Conservation (phyloP, 495 filamentous ascomycete genomes). For the Apiosordaria backusii region DNA sequence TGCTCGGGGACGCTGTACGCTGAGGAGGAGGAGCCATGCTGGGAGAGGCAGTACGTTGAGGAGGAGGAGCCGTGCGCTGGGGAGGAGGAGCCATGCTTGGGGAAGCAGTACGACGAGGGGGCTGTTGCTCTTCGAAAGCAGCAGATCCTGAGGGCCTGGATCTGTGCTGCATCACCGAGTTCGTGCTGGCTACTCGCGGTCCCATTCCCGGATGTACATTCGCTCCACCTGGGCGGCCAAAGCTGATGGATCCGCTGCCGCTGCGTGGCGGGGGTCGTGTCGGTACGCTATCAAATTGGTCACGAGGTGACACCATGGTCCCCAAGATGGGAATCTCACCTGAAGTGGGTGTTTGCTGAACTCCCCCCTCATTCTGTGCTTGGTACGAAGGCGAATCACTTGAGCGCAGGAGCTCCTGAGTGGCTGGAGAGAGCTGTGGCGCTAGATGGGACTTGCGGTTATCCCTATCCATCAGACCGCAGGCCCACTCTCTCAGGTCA, state of each 20-base stretch:
- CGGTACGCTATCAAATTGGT: slow-evolving; percentile 38
- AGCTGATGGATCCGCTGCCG: slow-evolving; percentile 39
- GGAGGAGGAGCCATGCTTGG: slow-evolving; percentile 6
- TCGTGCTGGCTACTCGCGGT: slow-evolving; percentile 44
- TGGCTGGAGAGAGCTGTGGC: slow-evolving; percentile 59
- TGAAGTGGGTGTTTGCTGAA: slow-evolving; percentile 56
- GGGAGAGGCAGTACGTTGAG: not conserved
- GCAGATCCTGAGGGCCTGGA: slow-evolving; percentile 1
- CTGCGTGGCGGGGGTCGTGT: slow-evolving; percentile 38
- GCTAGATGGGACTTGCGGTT: slow-evolving; percentile 89
- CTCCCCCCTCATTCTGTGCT: slow-evolving; percentile 33
- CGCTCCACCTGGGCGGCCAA: slow-evolving; percentile 43
- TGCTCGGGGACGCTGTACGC: not conserved
- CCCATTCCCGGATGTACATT: slow-evolving; percentile 50
- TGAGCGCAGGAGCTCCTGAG: slow-evolving; percentile 54
- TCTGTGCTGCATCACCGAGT: slow-evolving; percentile 12
- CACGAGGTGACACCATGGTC: slow-evolving; percentile 38
- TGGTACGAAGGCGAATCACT: slow-evolving; percentile 47
- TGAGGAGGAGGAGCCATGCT: not conserved
- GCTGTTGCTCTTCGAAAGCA: slow-evolving; percentile 1
- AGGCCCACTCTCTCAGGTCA: slow-evolving; percentile 83
- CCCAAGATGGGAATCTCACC: slow-evolving; percentile 65
- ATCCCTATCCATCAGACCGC: slow-evolving; percentile 82
- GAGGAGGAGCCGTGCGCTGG: slow-evolving; percentile 3
- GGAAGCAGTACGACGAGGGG: slow-evolving; percentile 3